Evolutionary conservation across 371 early-diverging fungal genomes (phyloP).

Genomic region (Rhizopus stolonifer): DNA sequence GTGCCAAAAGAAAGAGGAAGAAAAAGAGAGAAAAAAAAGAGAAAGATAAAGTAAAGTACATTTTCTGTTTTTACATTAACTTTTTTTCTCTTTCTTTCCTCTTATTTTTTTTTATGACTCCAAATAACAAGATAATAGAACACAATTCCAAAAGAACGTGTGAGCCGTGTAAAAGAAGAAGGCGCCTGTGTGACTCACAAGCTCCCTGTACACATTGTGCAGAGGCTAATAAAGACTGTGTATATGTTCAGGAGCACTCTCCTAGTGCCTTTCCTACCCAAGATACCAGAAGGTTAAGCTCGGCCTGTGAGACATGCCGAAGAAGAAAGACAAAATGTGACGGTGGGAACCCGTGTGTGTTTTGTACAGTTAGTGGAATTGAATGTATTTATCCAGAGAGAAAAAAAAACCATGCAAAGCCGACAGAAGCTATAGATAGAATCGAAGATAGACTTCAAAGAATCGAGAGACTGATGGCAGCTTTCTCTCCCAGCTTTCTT

Average conservation of each 20-base stretch:
- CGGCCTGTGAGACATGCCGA: slow-evolving; percentile 41
- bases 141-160: slow-evolving; percentile 19
- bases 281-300: slow-evolving; percentile 28
- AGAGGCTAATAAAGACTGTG: slow-evolving; percentile 29
- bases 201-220: slow-evolving; percentile 33
- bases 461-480: slow-evolving; percentile 52
- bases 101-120: slow-evolving; percentile 17
- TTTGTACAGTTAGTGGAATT: slow-evolving; percentile 35
- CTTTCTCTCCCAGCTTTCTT: slow-evolving; percentile 41
- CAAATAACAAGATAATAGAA: slow-evolving; percentile 7
- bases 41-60: no score
- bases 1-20: no score
- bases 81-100: slow-evolving; percentile 6
- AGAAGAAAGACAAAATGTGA: slow-evolving; percentile 42
- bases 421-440: slow-evolving; percentile 41
- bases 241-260: slow-evolving; percentile 30
- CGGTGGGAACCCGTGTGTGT: slow-evolving; percentile 34
- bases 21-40: no score
- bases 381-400: slow-evolving; percentile 32
- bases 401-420: slow-evolving; percentile 13
- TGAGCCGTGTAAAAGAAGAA: slow-evolving; percentile 28
- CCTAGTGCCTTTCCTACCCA: slow-evolving; percentile 28
- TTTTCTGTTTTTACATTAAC: not conserved
- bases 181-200: slow-evolving; percentile 32
- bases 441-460: slow-evolving; percentile 49